Evolutionary conservation across 73 alveolate species (phyloP), one percentile per base, ranked within the genome.

Genomic region (Durusdinium trenchii): DNA sequence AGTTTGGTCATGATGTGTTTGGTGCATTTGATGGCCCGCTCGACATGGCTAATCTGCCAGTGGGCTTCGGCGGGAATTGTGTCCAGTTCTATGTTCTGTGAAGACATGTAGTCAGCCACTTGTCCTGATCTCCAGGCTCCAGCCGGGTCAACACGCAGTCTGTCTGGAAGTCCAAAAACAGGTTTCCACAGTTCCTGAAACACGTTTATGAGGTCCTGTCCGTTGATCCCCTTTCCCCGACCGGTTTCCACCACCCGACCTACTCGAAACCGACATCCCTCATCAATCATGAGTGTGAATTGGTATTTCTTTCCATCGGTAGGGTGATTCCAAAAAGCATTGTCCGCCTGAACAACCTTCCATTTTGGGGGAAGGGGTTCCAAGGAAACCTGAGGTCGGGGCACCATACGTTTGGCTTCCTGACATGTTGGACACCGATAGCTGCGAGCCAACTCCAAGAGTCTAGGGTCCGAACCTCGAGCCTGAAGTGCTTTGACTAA

Each of bases 341-440:
- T 64, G 23, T 89, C 96, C 28, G 71, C 75, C 14, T 71, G 82
- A 9, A 89, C 16, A 12, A 51, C 35, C 3, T 61, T 46, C 86
- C 86, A 89, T 46, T 89, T 89, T 43, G 96, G 96, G 42, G 96
- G 86, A 0, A 89, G 52, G 0, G 75, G 73, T 5, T 89, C 96
- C 0, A 89, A 40, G 0, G 96, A 89, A 6, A 73, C 71, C 32
- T 43, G 14, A 2, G 79, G 96, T 6, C 96, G 18, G 0, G 96
- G 96, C 14, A 62, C 86, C 0, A 40, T 52, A 1, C 85, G 47
- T 9, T 5, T 6, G 5, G 32, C 2, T 28, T 62, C 85, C 32
- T 9, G 43, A 38, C 96, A 89, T 0, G 64, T 14, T 5, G n/a
- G 38, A 79, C 90, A 79, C 48, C 16, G 1, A 6, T 1, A 79